Evolutionary conservation across 805 yeast genomes (phyloP), one percentile per base, ranked within the genome.

Genomic region (Torulaspora indica): DNA sequence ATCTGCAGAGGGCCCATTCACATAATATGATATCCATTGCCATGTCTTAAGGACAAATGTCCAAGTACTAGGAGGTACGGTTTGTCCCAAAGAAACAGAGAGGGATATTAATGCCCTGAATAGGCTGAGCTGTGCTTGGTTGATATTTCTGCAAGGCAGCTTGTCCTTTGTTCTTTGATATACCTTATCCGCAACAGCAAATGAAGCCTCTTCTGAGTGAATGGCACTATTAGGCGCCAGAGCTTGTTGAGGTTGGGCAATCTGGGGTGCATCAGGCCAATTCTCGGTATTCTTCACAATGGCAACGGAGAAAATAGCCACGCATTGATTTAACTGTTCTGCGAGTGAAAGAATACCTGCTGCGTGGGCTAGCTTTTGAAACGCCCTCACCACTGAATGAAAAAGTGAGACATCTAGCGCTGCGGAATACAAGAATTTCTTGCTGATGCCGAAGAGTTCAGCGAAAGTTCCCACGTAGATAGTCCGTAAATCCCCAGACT

Each of bases 351-450:
- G 63, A 12, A 87, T 67, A 0, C 97, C 97, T 0, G 90, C 75
- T 0, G 90, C 79, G 59, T 88, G 96, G 5, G 95, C 79, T 38
- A 86, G 71, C 50, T 82, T 81, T 60, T 91, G 97, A 6, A 86
- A 71, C 0, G 95, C 76, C 31, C 95, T 70, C 2, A 89, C 78
- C 3, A 82, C 57, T 8, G 70, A 65, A 45, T 84, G 84, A 61
- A 85, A 90, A 15, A 79, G 57, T 13, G 85, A 91, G 43, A 74
- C 71, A 54, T 88, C 95, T 56, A 86, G 64, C 4, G 84, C 70
- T 0, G 60, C 50, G 1, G 89, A 77, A 53, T 79, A 79, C 6
- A 91, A 58, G 41, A 78, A 81, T 2, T 72, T 68, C 8, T 74
- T 65, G 37, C 74, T 76, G 23, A 76, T 64, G 3, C 67, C 61